phyloP scores from a whole-genome alignment of 331 rosid genomes.

The Quercus tomentella region DNA sequence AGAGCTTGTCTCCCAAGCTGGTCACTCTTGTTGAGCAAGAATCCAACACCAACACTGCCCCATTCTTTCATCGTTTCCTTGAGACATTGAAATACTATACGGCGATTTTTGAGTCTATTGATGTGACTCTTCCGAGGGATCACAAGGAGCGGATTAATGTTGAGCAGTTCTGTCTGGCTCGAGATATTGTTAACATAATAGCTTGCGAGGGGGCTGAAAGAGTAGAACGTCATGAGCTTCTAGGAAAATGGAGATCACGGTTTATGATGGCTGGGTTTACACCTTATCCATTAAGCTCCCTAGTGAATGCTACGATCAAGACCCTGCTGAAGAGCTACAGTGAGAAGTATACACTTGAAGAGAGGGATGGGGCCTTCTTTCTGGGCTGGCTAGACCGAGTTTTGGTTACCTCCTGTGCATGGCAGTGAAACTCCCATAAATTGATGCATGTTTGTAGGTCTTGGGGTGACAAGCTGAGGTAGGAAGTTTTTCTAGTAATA shows the following conservation, averaged over 20 bases:
- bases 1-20: constrained; percentile 70
- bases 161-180: constrained; percentile 87
- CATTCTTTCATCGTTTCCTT: constrained; percentile 63
- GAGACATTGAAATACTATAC: constrained; percentile 60
- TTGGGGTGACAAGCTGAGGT: not conserved
- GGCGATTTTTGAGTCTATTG: constrained; percentile 71
- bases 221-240: constrained; percentile 75
- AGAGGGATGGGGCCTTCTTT: constrained; percentile 59
- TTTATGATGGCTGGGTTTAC: constrained; percentile 71
- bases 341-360: constrained; percentile 68
- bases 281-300: constrained; percentile 62
- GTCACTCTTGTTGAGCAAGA: constrained; percentile 89
- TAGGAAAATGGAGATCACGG: constrained; percentile 70
- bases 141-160: constrained; percentile 66
- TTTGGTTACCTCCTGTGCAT: constrained; percentile 66
- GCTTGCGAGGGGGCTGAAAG: constrained; percentile 89
- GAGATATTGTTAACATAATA: constrained; percentile 72
- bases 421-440: constrained; percentile 46
- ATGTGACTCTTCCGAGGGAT: constrained; percentile 63
- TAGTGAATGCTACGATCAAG: constrained; percentile 55
- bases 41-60: constrained; percentile 55
- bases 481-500: not conserved
- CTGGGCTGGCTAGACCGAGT: constrained; percentile 73
- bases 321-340: constrained; percentile 57
- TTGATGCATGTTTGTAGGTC: constrained; percentile 14